Evolutionary conservation across 2,329 filamentous ascomycete genomes (phyloP), one percentile per base, ranked within the genome.

Genomic region (Diaporthe citri): DNA sequence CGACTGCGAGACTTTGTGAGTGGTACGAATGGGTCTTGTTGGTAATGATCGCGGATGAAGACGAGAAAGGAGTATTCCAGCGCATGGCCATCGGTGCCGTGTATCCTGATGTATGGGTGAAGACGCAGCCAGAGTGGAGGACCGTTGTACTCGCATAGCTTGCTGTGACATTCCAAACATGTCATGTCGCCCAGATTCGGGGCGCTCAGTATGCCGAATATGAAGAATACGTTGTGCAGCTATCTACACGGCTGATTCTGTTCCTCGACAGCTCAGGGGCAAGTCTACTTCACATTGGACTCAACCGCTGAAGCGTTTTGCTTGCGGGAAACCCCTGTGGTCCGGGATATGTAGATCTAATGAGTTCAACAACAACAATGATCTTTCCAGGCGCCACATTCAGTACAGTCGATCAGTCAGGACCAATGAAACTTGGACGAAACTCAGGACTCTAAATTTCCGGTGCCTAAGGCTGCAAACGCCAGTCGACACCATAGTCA

Each of bases 351-450:
- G 2, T 20, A 15, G 7, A 17, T 55, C 3, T 55, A 8, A 5
- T 20, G 25, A 31, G 3, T 28, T 8, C 4, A 31, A 31, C 12
- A 4, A 3, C 25, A 20, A 7, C 6, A 15, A 3, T 25, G 22
- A n/a, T 15, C 1, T 28, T 6, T 55, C 10, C 15, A 25, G 9
- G 51, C 12, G 12, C 15, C n/a, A 25, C n/a, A 3, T n/a, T 10
- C n/a, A 0, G 8, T 31, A 8, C 4, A 20, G 10, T 0, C 28
- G 10, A 20, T 12, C 28, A 10, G 28, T 22, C 4, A 36, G n/a
- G 4, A 36, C 12, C 55, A 13, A 64, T 43, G 25, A 2, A 8
- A 13, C 17, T 5, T 4, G 15, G 17, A 20, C n/a, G 3, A 12
- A 31, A 64, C 2, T 9, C 2, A 4, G 8, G 13, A 12, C 9